Conservation (phyloP, 2,329 filamentous ascomycete genomes). For the Fusarium sp. region DNA sequence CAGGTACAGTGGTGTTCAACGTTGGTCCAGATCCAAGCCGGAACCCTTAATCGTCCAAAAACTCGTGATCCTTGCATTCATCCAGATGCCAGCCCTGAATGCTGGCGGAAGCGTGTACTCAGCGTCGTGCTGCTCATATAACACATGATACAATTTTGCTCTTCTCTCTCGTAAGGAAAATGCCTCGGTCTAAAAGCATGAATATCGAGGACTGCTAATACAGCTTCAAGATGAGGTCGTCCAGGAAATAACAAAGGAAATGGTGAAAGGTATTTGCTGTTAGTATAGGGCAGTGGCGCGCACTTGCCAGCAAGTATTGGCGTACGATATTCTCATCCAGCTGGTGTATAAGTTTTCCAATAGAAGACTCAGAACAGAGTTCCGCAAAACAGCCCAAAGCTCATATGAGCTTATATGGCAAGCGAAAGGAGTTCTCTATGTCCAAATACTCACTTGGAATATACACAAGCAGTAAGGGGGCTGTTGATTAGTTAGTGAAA, state of each 20-base stretch:
- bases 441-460: slow-evolving; percentile 5
- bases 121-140: not conserved
- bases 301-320: slow-evolving; percentile 5
- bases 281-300: not conserved
- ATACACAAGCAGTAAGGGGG: not conserved
- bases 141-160: slow-evolving; percentile 1
- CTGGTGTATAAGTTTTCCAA: slow-evolving; percentile 21
- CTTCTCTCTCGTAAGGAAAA: not conserved
- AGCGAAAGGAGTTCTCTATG: slow-evolving; percentile 1
- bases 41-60: slow-evolving; percentile 9
- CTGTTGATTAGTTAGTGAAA: slow-evolving; percentile 13
- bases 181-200: not conserved
- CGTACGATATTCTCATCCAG: slow-evolving; percentile 24
- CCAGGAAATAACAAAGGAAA: not conserved
- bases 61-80: not conserved
- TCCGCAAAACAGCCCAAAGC: slow-evolving; percentile 6
- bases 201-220: not conserved
- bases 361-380: slow-evolving; percentile 10
- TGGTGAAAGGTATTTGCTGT: slow-evolving; percentile 6
- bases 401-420: slow-evolving; percentile 2
- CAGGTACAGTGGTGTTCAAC: not conserved
- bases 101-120: not conserved
- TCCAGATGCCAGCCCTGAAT: slow-evolving; percentile 6
- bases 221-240: not conserved
- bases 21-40: slow-evolving; percentile 7